Conservation (phyloP, 169 alveolate species). For the Hepatocystis sp. region DNA sequence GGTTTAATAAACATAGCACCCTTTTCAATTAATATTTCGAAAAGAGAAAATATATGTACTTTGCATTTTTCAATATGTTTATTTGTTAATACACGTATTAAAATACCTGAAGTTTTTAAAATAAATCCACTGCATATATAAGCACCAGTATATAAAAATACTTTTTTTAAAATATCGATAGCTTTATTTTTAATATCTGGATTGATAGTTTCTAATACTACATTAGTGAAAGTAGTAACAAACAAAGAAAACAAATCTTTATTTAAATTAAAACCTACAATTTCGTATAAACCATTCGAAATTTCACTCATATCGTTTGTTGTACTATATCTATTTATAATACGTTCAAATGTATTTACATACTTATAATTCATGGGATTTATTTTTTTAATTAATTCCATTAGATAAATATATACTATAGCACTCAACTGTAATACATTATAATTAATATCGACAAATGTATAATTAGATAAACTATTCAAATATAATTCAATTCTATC, state of each 20-base stretch:
- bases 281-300: conserved; percentile 60
- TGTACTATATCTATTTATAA: conserved; percentile 55
- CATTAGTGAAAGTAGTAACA: conserved; percentile 52
- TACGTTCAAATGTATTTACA: conserved; percentile 12
- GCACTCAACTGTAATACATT: conserved; percentile 31
- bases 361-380: conserved; percentile 6
- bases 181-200: conserved; percentile 50
- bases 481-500: conserved; percentile 36
- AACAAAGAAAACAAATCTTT: conserved; percentile 34
- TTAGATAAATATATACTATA: conserved; percentile 39
- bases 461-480: conserved; percentile 36
- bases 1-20: conserved; percentile 64
- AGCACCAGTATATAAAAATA: conserved; percentile 48
- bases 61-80: conserved; percentile 72
- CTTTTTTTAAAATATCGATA: conserved; percentile 44
- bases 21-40: conserved; percentile 64
- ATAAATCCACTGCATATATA: conserved; percentile 27
- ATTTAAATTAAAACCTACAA: conserved; percentile 67
- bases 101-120: conserved; percentile 56
- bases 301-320: conserved; percentile 31
- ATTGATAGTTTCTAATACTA: conserved; percentile 44
- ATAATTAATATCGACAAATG: conserved; percentile 50
- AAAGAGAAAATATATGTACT: conserved; percentile 44
- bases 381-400: conserved; percentile 23
- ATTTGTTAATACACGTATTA: conserved; percentile 73